These are phyloP conservation scores for Colletotrichum endophyticum DNA, from an alignment of 2,329 filamentous ascomycete genomes.

Conservation along the genomic window DNA sequence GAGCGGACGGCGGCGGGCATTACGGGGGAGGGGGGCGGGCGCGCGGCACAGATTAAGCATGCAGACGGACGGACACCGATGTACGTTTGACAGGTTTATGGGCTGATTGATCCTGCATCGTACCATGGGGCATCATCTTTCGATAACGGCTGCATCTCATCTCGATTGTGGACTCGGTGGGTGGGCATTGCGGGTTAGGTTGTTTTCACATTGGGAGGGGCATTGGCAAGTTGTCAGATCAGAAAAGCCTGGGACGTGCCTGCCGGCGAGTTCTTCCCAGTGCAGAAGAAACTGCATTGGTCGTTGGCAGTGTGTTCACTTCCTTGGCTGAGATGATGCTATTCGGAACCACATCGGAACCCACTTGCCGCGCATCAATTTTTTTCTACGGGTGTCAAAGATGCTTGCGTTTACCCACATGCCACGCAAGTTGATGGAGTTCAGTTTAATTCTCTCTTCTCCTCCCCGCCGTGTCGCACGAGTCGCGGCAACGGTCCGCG, in stretches of 20 bases:
- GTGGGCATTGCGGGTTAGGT: background rate
- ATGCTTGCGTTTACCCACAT: background rate
- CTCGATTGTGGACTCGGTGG: background rate
- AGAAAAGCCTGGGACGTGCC: background rate
- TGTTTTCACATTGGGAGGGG: background rate
- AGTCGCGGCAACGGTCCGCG: background rate
- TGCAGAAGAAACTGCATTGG: background rate
- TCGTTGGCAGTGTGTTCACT: background rate
- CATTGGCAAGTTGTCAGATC: background rate
- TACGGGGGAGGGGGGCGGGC: background rate
- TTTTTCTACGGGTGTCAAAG: background rate
- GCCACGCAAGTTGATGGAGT: background rate
- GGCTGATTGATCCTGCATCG: background rate
- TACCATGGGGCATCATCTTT: background rate
- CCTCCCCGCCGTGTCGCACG: background rate
- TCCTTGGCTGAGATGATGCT: slow-evolving; percentile 12
- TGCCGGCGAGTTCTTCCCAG: background rate
- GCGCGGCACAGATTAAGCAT: background rate
- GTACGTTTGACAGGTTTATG: background rate
- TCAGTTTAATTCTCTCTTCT: background rate
- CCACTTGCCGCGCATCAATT: slow-evolving; percentile 13
- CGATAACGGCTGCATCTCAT: background rate
- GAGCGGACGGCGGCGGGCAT: background rate
- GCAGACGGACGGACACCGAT: background rate
- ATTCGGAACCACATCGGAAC: slow-evolving; percentile 10